These are phyloP conservation scores for Kandelia obovata DNA, from an alignment of 345 rosid species.

Conservation along the genomic window DNA sequence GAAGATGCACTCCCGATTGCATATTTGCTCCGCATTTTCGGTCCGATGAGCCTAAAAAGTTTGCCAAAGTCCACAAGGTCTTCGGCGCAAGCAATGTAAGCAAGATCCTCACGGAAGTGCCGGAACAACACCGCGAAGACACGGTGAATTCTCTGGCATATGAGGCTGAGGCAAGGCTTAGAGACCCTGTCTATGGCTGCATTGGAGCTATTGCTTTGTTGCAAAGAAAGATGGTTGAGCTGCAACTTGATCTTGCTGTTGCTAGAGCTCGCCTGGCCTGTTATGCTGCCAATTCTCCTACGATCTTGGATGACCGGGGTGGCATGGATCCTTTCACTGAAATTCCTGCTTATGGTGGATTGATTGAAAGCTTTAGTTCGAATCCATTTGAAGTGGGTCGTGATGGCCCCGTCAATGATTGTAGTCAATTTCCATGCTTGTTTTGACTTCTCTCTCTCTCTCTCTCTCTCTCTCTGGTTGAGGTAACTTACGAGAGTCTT, in stretches of 20 bases:
- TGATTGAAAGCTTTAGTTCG: constrained; percentile 42
- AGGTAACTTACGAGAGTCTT: constrained; percentile 7
- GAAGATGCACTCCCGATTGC: constrained; percentile 73
- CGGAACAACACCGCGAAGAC: constrained; percentile 86
- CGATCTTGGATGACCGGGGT: constrained; percentile 10
- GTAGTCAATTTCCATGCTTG: constrained; percentile 41
- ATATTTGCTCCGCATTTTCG: constrained; percentile 85
- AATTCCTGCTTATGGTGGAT: constrained; percentile 40
- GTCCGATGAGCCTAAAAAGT: constrained; percentile 64
- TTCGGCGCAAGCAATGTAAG: constrained; percentile 98
- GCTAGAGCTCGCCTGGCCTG: constrained; percentile 70
- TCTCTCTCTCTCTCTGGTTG: constrained; percentile 9
- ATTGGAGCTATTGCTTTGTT: constrained; percentile 81
- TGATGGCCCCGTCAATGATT: constrained; percentile 33
- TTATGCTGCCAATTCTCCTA: constrained; percentile 23
- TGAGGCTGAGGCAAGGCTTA: constrained; percentile 87
- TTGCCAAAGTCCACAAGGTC: constrained; percentile 86
- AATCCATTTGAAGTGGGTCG: constrained; percentile 25
- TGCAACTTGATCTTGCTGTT: constrained; percentile 68
- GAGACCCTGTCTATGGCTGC: constrained; percentile 90
- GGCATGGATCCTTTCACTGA: constrained; percentile 30
- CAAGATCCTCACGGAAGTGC: constrained; percentile 78
- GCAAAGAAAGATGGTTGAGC: constrained; percentile 69
- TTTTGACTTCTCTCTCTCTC: constrained; percentile 12
- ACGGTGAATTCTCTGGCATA: constrained; percentile 80